These are phyloP conservation scores for Aspergillus sp. DNA, from an alignment of 2,329 filamentous ascomycete genomes.

Conservation along the genomic window DNA sequence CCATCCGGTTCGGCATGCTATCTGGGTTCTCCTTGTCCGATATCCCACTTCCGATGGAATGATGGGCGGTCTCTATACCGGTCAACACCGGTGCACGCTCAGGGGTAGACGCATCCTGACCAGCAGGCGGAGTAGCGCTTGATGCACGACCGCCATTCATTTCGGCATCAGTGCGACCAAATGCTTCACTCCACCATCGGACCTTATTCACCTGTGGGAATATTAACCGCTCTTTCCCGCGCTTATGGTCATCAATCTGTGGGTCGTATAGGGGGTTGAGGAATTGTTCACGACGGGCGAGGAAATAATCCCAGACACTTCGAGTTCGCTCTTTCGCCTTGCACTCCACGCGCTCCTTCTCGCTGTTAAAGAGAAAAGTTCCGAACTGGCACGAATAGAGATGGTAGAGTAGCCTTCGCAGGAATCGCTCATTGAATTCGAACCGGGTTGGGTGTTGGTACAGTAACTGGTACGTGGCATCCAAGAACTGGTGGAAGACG, in stretches of 20 bases:
- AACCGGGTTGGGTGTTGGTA: conserved; percentile 84
- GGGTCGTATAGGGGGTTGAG: conserved; percentile 76
- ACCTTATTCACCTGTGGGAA: conserved; percentile 74
- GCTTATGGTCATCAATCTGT: conserved; percentile 70
- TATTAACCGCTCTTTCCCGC: conserved; percentile 77
- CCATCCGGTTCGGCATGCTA: conserved; percentile 33
- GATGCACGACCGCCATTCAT: conserved; percentile 73
- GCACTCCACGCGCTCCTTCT: conserved; percentile 77
- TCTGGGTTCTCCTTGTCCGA: conserved; percentile 26
- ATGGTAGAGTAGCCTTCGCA: conserved; percentile 86
- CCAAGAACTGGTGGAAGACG: conserved; percentile 96
- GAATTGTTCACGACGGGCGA: conserved; percentile 77
- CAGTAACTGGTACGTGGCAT: conserved; percentile 86
- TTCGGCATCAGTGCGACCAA: conserved; percentile 81
- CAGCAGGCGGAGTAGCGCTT: conserved; percentile 44
- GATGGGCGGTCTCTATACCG: conserved; percentile 58
- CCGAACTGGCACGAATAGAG: conserved; percentile 95
- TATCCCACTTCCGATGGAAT: conserved; percentile 47
- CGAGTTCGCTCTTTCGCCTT: conserved; percentile 68
- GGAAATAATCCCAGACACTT: conserved; percentile 95
- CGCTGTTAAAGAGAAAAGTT: conserved; percentile 92
- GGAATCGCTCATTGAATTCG: conserved; percentile 93
- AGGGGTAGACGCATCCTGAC: conserved; percentile 21
- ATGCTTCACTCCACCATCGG: conserved; percentile 91
- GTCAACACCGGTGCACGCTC: conserved; percentile 54